Conservation (phyloP, 2,329 filamentous ascomycete species). For the Fusarium nematophilum region DNA sequence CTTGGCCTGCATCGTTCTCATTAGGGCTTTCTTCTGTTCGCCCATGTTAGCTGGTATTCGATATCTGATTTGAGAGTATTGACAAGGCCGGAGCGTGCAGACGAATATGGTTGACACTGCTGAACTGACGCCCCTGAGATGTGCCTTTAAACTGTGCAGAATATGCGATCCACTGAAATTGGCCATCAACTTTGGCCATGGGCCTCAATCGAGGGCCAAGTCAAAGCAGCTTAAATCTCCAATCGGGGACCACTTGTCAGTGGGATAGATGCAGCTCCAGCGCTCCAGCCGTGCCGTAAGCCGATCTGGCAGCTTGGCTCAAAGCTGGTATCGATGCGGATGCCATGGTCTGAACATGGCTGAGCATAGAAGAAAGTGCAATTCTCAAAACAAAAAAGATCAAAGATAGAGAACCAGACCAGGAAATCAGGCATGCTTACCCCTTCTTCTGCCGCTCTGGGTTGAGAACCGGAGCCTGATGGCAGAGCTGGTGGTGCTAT, state of each 20-base stretch:
- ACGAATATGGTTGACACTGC: not conserved
- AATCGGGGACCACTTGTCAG: not conserved
- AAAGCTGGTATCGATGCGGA: not conserved
- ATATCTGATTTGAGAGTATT: not conserved
- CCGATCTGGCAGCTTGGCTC: conserved; percentile 1
- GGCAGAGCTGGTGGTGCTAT: conserved; percentile 2
- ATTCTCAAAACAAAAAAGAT: not conserved
- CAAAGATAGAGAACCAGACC: not conserved
- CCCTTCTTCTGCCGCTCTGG: conserved; percentile 39
- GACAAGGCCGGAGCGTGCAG: too few relatives aligned
- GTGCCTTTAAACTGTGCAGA: too few relatives aligned
- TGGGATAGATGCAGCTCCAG: not conserved
- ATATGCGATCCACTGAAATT: too few relatives aligned
- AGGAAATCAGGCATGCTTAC: conserved; percentile 37
- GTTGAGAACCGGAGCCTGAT: conserved; percentile 46
- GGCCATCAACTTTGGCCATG: too few relatives aligned
- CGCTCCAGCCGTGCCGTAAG: not conserved
- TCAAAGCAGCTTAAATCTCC: too few relatives aligned
- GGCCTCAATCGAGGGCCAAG: too few relatives aligned
- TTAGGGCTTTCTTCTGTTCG: conserved; percentile 17
- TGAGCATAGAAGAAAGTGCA: not conserved
- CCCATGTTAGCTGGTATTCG: conserved; percentile 17
- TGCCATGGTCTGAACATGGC: not conserved
- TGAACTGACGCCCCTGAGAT: not conserved
- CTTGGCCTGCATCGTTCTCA: conserved; percentile 7